Evolutionary conservation across 371 early-diverging fungal species (phyloP).

Genomic region (Mortierella sp.): DNA sequence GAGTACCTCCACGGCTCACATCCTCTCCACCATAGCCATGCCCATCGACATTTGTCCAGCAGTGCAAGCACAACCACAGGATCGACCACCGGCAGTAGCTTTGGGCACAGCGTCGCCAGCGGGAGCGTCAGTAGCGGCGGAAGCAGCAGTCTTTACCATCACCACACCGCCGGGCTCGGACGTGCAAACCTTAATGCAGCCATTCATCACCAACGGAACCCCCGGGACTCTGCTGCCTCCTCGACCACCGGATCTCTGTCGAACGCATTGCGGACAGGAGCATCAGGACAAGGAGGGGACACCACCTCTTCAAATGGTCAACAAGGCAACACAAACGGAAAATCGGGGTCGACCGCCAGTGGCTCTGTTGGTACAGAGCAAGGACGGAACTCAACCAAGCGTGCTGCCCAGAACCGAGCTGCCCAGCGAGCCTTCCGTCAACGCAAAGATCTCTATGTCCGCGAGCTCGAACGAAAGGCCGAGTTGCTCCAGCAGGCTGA

Average conservation of each 20-base stretch:
- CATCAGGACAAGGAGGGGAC: background rate
- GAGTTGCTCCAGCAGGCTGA: constrained; percentile 62
- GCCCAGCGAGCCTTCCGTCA: constrained; percentile 85
- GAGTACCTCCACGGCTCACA: constrained; percentile 38
- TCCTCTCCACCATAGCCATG: constrained; percentile 5
- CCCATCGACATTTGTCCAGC: constrained; percentile 31
- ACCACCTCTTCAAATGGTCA: background rate
- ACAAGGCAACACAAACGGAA: background rate
- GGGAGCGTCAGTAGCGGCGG: constrained; percentile 31
- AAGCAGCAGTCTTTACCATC: constrained; percentile 1
- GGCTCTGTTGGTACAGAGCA: constrained; percentile 43
- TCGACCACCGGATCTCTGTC: too few species aligned
- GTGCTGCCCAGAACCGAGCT: constrained; percentile 82
- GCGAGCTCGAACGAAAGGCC: constrained; percentile 74
- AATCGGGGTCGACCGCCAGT: constrained; percentile 11
- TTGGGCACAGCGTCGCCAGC: constrained; percentile 18
- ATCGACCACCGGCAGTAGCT: constrained; percentile 32
- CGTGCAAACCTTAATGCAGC: constrained; percentile 48
- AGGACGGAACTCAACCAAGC: constrained; percentile 62
- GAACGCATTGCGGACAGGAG: too few species aligned
- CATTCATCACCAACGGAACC: constrained; percentile 26
- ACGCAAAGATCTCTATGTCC: constrained; percentile 81
- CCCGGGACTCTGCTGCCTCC: background rate
- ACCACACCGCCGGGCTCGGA: constrained; percentile 24
- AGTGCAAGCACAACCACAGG: constrained; percentile 31